phyloP scores from a whole-genome alignment of 1,284 basidiomycete species.

The Athelia psychrophila region DNA sequence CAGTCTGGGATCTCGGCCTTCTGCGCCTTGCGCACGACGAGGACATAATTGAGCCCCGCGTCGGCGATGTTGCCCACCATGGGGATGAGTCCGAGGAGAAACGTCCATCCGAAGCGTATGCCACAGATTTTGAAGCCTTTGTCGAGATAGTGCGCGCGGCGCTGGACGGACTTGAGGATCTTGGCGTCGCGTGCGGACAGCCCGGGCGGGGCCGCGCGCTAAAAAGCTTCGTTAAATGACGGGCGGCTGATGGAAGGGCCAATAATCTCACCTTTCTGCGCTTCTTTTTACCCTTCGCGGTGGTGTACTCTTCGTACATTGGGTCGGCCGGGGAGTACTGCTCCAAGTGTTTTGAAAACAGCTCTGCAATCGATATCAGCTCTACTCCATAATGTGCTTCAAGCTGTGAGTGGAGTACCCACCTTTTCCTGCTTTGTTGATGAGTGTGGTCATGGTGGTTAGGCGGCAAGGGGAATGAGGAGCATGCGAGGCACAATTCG shows the following conservation, averaged over 20 bases:
- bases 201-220: conserved; percentile 78
- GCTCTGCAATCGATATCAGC: conserved; percentile 20
- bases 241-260: background rate
- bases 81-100: conserved; percentile 78
- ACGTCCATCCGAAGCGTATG: conserved; percentile 86
- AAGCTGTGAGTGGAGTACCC: background rate
- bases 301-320: conserved; percentile 73
- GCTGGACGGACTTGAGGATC: conserved; percentile 73
- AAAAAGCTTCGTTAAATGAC: background rate
- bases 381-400: background rate
- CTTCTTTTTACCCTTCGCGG: conserved; percentile 63
- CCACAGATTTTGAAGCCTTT: conserved; percentile 86
- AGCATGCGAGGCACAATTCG: background rate
- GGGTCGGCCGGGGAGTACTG: conserved; percentile 76
- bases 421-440: conserved; percentile 44
- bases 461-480: conserved; percentile 6
- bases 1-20: conserved; percentile 72
- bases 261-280: conserved; percentile 56
- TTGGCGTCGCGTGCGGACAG: conserved; percentile 77
- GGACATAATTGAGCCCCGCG: conserved; percentile 67
- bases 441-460: conserved; percentile 32
- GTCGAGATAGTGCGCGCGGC: conserved; percentile 88
- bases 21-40: conserved; percentile 77
- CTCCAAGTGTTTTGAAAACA: conserved; percentile 63
- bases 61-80: conserved; percentile 68